Percentiles rank a stretch among this genome's conserved stretches.
Evolutionary conservation across 1,284 basidiomycete genomes (phyloP).

Genomic region (Afroboletus lepidellus): DNA sequence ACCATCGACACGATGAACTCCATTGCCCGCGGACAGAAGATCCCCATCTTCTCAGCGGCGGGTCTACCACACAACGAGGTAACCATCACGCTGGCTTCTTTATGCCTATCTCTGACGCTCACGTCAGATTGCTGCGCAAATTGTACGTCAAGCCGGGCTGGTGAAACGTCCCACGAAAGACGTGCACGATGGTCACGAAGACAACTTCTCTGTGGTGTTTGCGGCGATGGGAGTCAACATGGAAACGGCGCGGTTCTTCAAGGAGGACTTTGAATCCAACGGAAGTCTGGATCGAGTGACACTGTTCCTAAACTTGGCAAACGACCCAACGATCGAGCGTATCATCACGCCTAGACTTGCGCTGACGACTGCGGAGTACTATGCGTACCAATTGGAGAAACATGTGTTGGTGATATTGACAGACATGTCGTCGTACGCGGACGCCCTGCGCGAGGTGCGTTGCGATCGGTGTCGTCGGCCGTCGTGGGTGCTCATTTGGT

Average conservation of each 20-base stretch:
- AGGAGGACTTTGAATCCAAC: constrained; percentile 99
- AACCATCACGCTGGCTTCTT: constrained; percentile 27
- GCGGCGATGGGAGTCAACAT: constrained; percentile 99
- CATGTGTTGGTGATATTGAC: constrained; percentile 99
- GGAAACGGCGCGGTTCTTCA: constrained; percentile 99
- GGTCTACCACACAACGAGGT: constrained; percentile 99
- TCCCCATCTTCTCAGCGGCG: constrained; percentile 99
- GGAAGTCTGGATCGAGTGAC: constrained; percentile 98
- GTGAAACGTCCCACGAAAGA: constrained; percentile 95
- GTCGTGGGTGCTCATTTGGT: constrained; percentile 16
- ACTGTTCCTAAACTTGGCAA: constrained; percentile 97
- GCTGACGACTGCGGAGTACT: constrained; percentile 98
- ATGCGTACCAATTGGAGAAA: constrained; percentile 99
- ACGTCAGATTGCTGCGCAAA: constrained; percentile 94
- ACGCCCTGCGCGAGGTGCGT: constrained; percentile 90
- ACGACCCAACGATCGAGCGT: constrained; percentile 99
- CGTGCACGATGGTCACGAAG: constrained; percentile 98
- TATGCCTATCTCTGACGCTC: constrained; percentile 21
- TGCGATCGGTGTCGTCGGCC: constrained; percentile 10
- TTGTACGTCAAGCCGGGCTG: constrained; percentile 97
- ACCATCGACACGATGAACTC: constrained; percentile 99
- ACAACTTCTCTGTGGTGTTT: constrained; percentile 99
- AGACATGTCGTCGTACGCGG: constrained; percentile 98
- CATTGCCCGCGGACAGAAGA: constrained; percentile 99
- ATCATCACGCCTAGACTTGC: constrained; percentile 99